Evolutionary conservation across 495 filamentous ascomycete genomes (phyloP), one percentile per base, ranked within the genome.

Genomic region (Tuber borchii): DNA sequence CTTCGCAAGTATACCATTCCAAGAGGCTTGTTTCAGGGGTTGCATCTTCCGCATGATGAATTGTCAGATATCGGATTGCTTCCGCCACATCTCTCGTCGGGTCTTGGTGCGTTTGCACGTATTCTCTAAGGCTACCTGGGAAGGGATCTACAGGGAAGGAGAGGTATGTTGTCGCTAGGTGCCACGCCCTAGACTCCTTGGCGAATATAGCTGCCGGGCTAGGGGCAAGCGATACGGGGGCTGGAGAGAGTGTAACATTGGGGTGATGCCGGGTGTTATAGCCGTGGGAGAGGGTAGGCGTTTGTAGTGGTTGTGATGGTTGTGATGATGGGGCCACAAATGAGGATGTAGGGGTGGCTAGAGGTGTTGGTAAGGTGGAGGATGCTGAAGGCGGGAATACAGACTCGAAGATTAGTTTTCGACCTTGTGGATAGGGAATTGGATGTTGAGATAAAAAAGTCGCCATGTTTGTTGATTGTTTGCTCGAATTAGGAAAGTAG

Each of bases 1-100:
- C 79, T 68, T 83, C 82, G 71, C 79, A 83, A 19, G 45, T 78
- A 73, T 83, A 83, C 82, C 82, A 83, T 70, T 83, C 82, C 70
- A 79, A 20, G 26, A 83, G 65, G 65, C 39, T 83, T 39, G 76
- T 81, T 31, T 78, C 77, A 40, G 79, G 76, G 10, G 77, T 75
- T 44, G 65, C 76, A 77, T 82, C 79, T 39, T 82, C 80, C 14
- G 76, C 76, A 75, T 73, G 74, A 16, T 73, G 75, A 10, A 76
- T 69, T 1, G 56, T 65, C 37, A 82, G 70, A 34, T 82, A 82
- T 51, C 77, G 72, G 37, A 82, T 75, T 0, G 81, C 80, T 75
- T 82, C 81, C 2, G 75, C n/a, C 1, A 73, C 77, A 56, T 82
- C 81, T 56, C 76, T 82, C 42, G 48, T 39, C 4, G 81, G 81